Conservation (phyloP, 2,329 filamentous ascomycete genomes). For the Curvularia verruculosa region DNA sequence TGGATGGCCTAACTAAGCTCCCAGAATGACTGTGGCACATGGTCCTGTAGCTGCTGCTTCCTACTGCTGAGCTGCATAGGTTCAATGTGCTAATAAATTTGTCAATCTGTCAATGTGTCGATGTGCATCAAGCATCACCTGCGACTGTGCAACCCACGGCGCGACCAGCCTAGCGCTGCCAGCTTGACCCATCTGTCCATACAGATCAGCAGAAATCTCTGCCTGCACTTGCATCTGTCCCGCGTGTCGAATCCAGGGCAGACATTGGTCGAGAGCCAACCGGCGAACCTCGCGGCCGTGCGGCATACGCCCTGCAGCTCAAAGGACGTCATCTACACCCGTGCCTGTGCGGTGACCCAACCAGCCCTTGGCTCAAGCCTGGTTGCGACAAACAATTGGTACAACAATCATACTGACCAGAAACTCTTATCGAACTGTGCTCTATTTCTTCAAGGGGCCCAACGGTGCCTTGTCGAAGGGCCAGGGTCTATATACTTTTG, state of each 20-base stretch:
- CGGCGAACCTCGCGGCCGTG: conserved; percentile 19
- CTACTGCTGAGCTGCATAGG: not conserved
- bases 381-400: too few relatives aligned
- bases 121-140: conserved; percentile 4
- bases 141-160: conserved; percentile 2
- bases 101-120: not conserved
- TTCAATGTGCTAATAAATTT: not conserved
- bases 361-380: not conserved
- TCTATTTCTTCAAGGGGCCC: conserved; percentile 23
- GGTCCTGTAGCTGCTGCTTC: not conserved
- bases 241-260: conserved; percentile 13
- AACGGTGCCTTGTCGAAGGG: conserved; percentile 27
- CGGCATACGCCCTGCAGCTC: conserved; percentile 26
- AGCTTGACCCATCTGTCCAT: conserved; percentile 4
- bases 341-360: conserved; percentile 1
- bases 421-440: conserved; percentile 4
- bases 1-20: not conserved
- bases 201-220: conserved; percentile 16
- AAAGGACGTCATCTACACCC: conserved; percentile 22
- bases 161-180: conserved; percentile 6
- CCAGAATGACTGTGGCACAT: not conserved
- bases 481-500: conserved; percentile 36
- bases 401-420: not conserved
- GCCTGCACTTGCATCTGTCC: conserved; percentile 10
- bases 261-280: conserved; percentile 1